Conservation (phyloP, 805 yeast species). For the Sugiyamaella valdiviana region DNA sequence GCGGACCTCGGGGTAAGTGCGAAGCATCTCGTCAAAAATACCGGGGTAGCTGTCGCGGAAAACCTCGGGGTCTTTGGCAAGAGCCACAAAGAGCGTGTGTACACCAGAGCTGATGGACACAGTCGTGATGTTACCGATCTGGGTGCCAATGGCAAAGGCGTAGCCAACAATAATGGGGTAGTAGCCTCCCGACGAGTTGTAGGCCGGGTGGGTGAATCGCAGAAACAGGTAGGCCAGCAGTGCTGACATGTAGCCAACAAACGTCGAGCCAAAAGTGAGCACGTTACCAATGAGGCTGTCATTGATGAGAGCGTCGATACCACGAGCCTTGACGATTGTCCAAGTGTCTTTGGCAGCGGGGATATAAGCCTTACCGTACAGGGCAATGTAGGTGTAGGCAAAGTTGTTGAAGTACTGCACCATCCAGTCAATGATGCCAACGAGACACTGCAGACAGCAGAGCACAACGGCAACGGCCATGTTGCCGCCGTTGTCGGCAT, state of each 20-base stretch:
- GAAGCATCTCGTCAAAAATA: slow-evolving; percentile 55
- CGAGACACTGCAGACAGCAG: slow-evolving; percentile 44
- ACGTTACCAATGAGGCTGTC: slow-evolving; percentile 79
- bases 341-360: slow-evolving; percentile 77
- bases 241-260: slow-evolving; percentile 62
- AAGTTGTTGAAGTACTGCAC: slow-evolving; percentile 84
- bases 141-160: slow-evolving; percentile 65
- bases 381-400: slow-evolving; percentile 79
- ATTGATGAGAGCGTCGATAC: slow-evolving; percentile 76
- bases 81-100: slow-evolving; percentile 75
- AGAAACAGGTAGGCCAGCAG: slow-evolving; percentile 61
- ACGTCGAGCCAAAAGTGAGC: slow-evolving; percentile 64
- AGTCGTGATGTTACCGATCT: slow-evolving; percentile 65
- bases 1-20: slow-evolving; percentile 63
- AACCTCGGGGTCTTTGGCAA: slow-evolving; percentile 80
- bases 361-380: slow-evolving; percentile 75
- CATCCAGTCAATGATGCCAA: slow-evolving; percentile 68
- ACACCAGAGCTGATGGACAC: slow-evolving; percentile 76
- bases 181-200: slow-evolving; percentile 52
- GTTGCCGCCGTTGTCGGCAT: slow-evolving; percentile 46
- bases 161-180: slow-evolving; percentile 72
- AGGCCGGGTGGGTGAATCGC: slow-evolving; percentile 59
- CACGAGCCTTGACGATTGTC: slow-evolving; percentile 68
- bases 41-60: slow-evolving; percentile 68
- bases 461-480: slow-evolving; percentile 49